Evolutionary conservation across 768 basidiomycete species (phyloP).

Genomic region (Phanerochaete carnosa): DNA sequence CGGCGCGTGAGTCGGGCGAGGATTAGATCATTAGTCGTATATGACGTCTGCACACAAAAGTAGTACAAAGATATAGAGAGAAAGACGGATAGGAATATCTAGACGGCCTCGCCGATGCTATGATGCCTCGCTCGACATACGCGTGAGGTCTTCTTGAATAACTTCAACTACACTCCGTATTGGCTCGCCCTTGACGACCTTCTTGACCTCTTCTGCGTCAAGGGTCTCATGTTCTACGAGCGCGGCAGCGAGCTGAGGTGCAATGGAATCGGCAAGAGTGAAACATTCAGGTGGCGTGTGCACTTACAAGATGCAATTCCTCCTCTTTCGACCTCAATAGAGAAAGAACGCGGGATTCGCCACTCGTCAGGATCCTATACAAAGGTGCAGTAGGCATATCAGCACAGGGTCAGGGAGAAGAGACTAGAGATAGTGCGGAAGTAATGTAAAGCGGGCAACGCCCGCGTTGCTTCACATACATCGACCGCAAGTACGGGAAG

Average conservation of each 20-base stretch:
- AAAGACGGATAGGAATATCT: neutral
- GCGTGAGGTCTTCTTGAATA: conserved; percentile 48
- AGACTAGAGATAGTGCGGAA: conserved; percentile 2
- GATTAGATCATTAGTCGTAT: neutral
- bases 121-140: conserved; percentile 17
- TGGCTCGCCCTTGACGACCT: conserved; percentile 79
- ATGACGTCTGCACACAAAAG: neutral
- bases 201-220: conserved; percentile 78
- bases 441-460: neutral
- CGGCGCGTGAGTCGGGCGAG: neutral
- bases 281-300: conserved; percentile 15
- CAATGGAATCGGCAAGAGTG: neutral
- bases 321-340: conserved; percentile 39
- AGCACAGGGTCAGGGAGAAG: neutral
- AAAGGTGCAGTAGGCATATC: conserved; percentile 1
- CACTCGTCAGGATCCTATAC: conserved; percentile 47
- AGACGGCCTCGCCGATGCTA: conserved; percentile 6
- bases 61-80: neutral
- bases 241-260: conserved; percentile 80
- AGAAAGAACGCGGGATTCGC: conserved; percentile 37
- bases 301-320: conserved; percentile 43
- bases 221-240: conserved; percentile 95
- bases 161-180: conserved; percentile 71
- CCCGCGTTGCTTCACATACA: neutral
- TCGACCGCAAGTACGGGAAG: neutral